Evolutionary conservation across 176 grass and related monocot species (phyloP), one percentile per base, ranked within the genome.

Genomic region (Cymbopogon citratus): DNA sequence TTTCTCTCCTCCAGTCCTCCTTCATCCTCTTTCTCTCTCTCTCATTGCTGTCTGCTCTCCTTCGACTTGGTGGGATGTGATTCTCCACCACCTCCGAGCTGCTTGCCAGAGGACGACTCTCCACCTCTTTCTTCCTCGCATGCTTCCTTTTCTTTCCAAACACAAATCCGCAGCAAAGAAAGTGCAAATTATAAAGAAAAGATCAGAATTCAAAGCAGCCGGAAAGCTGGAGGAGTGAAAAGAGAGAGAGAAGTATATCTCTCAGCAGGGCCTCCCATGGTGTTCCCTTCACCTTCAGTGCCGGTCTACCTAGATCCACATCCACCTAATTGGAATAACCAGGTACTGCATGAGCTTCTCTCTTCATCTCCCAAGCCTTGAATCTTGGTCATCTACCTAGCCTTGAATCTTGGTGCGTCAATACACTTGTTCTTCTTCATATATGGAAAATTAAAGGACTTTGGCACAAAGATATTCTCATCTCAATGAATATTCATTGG

Each of bases 221-320:
- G 49, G 83, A 82, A 75, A 83, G 82, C 86, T 59, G 56, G 80
- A 86, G 80, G 85, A 89, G 81, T 76, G 71, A 14, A 81, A 67
- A 57, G 73, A 19, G 48, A 51, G 61, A 51, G 48, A 51, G 61
- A 62, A 83, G 59, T 86, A 90, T 89, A 78, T 82, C 45, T 82
- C 45, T 81, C 88, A 16, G 39, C 39, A 78, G 78, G 73, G 72
- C 75, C 83, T 70, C 87, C 87, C 89, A 97, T 97, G 94, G 94
- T 92, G 87, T 94, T 94, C 84, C 86, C 85, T 88, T 92, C 94
- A 66, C 86, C 85, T 88, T 92, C 94, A 62, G 80, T 90, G 85
- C 87, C 94, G 87, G 84, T 87, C 81, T 94, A 90, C 80, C 83
- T 90, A 94, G 94, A 97, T 97, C 91, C 91, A 80, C 90, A 97